Percentiles rank a stretch among this genome's conserved stretches.
phyloP scores from a whole-genome alignment of 345 rosid genomes.

The Sonneratia alba region DNA sequence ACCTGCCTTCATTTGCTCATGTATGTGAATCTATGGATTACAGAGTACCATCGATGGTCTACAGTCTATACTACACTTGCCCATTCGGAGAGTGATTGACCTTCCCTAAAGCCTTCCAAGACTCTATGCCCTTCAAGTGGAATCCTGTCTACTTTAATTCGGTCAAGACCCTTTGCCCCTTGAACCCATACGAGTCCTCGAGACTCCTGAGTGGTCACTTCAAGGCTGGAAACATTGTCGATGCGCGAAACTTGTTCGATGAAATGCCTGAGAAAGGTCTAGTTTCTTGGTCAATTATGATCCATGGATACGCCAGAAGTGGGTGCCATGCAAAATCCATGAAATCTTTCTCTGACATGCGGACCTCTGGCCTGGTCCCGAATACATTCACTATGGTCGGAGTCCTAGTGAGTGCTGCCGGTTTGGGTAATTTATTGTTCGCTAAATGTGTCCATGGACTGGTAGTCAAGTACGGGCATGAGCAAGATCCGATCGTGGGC shows the following conservation, averaged over 20 bases:
- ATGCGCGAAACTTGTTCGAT: slow-evolving; percentile 32
- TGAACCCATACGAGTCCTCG: background rate
- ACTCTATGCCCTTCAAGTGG: background rate
- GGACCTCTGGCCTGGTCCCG: slow-evolving; percentile 17
- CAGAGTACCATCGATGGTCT: too few relatives aligned
- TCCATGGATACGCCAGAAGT: slow-evolving; percentile 36
- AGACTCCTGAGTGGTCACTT: slow-evolving; percentile 20
- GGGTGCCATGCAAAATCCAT: slow-evolving; percentile 18
- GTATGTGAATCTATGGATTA: too few relatives aligned
- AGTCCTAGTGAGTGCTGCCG: slow-evolving; percentile 23
- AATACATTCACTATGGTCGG: slow-evolving; percentile 44
- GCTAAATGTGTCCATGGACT: slow-evolving; percentile 27
- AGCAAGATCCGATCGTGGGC: slow-evolving; percentile 19
- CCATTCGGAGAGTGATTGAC: background rate
- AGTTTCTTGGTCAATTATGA: slow-evolving; percentile 31
- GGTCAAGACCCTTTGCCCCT: background rate
- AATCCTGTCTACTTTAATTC: background rate
- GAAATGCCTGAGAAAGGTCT: slow-evolving; percentile 22
- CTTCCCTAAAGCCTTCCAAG: background rate
- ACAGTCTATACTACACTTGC: too few relatives aligned
- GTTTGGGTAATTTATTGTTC: slow-evolving; percentile 12
- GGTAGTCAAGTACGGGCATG: slow-evolving; percentile 21
- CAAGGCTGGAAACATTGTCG: slow-evolving; percentile 14
- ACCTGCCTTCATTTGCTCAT: too few relatives aligned
- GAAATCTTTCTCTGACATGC: slow-evolving; percentile 25